Percentiles rank a stretch among this genome's conserved stretches.
These are phyloP conservation scores for Dioszegia hungarica DNA, from an alignment of 768 basidiomycete species.

Conservation along the genomic window DNA sequence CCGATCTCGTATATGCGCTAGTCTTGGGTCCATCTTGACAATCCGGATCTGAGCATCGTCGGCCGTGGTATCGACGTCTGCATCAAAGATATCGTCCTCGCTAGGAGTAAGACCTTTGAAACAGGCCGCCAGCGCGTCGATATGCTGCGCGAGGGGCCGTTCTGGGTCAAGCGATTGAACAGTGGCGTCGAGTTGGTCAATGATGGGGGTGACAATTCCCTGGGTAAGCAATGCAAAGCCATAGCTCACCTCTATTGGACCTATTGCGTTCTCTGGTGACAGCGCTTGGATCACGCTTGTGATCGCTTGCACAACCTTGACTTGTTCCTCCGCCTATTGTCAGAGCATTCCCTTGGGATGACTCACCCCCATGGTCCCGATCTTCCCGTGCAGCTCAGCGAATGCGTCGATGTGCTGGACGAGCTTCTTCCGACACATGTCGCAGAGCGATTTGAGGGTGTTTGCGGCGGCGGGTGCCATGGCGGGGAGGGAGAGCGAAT, in stretches of 20 bases:
- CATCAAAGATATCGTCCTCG: constrained; percentile 62
- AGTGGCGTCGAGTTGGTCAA: constrained; percentile 53
- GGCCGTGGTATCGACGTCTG: constrained; percentile 38
- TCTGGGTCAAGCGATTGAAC: too few species aligned
- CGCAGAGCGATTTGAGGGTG: constrained; percentile 78
- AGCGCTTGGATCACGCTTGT: constrained; percentile 89
- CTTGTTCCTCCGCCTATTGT: constrained; percentile 58
- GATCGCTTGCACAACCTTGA: constrained; percentile 86
- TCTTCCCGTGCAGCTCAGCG: constrained; percentile 70
- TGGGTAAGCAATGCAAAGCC: constrained; percentile 39
- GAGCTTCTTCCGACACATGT: constrained; percentile 77
- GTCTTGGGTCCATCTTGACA: constrained; percentile 58
- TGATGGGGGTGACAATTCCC: constrained; percentile 71
- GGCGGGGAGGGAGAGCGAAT: constrained; percentile 52
- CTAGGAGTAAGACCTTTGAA: constrained; percentile 80
- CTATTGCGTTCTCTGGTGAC: constrained; percentile 69
- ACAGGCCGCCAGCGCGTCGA: constrained; percentile 76
- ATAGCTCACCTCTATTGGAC: constrained; percentile 63
- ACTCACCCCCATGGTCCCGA: constrained; percentile 69
- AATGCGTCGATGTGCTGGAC: constrained; percentile 81
- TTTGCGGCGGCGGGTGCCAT: constrained; percentile 63
- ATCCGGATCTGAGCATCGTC: constrained; percentile 52
- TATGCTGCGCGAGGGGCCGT: constrained; percentile 64
- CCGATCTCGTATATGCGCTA: constrained; percentile 56
- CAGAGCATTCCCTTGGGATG: constrained; percentile 5